Evolutionary conservation across 306 rosid genomes (phyloP).

Genomic region (Inga leiocalycina): DNA sequence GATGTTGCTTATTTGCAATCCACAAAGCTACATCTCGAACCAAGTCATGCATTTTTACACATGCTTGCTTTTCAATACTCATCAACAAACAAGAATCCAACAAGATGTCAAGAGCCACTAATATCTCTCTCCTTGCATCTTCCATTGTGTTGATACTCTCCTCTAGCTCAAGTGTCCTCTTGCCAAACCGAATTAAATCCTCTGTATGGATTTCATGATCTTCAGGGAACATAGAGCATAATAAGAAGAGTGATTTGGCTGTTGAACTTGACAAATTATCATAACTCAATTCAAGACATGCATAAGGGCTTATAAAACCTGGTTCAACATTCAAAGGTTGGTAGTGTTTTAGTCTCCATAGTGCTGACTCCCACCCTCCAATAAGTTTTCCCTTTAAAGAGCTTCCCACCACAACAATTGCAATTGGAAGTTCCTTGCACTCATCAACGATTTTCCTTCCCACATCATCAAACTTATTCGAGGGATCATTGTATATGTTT

Average conservation of each 20-base stretch:
- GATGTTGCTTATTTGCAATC: background rate
- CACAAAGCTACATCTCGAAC: slow-evolving; percentile 6
- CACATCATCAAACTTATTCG: background rate
- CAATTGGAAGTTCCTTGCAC: background rate
- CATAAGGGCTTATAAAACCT: background rate
- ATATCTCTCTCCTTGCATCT: background rate
- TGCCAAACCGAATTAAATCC: background rate
- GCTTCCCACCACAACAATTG: background rate
- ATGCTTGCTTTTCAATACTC: fast-evolving
- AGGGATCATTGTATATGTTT: background rate
- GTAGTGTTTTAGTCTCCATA: background rate
- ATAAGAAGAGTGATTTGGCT: background rate
- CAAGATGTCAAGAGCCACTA: background rate
- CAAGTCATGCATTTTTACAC: slow-evolving; percentile 12
- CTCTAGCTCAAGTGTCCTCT: background rate
- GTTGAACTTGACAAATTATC: background rate
- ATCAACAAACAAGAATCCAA: slow-evolving; percentile 4
- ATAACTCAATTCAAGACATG: background rate
- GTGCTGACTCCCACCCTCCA: background rate
- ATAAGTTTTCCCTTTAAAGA: background rate
- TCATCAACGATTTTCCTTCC: background rate
- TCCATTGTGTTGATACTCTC: background rate
- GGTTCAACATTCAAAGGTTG: background rate
- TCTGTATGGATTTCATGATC: background rate
- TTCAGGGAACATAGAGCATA: slow-evolving; percentile 16